A percentile compares a stretch with the other conserved stretches of the same genome.
These are phyloP conservation scores for Cunninghamia lanceolata DNA, from an alignment of 75 land plant species.

Conservation along the genomic window DNA sequence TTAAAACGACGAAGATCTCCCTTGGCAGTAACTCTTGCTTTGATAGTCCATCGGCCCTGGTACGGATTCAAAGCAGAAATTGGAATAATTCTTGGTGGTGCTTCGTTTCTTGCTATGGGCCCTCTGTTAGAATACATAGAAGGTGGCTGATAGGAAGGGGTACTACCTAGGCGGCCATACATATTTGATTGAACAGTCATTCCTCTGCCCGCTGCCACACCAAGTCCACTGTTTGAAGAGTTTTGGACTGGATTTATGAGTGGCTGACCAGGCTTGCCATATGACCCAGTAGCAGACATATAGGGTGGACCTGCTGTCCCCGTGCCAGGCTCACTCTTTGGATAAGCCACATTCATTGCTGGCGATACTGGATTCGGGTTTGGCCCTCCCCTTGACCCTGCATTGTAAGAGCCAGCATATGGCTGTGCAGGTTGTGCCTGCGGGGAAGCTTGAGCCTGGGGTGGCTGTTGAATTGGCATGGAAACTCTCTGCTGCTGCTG, in stretches of 20 bases:
- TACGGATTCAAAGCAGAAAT: constrained; percentile 94
- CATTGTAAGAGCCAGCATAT: constrained; percentile 6
- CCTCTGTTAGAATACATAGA: constrained; percentile 69
- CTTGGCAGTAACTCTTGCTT: constrained; percentile 93
- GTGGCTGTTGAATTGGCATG: constrained; percentile 16
- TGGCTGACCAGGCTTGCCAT: constrained; percentile 16
- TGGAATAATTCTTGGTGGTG: constrained; percentile 82
- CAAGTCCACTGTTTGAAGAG: constrained; percentile 5
- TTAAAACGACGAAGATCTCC: constrained; percentile 84
- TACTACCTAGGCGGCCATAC: constrained; percentile 46
- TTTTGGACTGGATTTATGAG: neutral
- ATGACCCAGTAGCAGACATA: constrained; percentile 20
- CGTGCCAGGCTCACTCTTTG: neutral
- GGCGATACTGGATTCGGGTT: neutral
- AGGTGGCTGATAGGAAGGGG: constrained; percentile 71
- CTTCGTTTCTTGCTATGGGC: constrained; percentile 78
- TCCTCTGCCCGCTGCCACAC: constrained; percentile 6
- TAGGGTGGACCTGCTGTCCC: constrained; percentile 11
- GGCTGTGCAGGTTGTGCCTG: neutral
- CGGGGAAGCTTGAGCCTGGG: constrained; percentile 7
- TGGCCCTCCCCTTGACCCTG: constrained; percentile 7
- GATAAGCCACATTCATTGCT: neutral
- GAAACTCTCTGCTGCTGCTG: constrained; percentile 12
- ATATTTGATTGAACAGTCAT: constrained; percentile 24
- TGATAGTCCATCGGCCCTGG: constrained; percentile 95